phyloP scores from a whole-genome alignment of 2,329 filamentous ascomycete species.

The Neofusicoccum sp. region DNA sequence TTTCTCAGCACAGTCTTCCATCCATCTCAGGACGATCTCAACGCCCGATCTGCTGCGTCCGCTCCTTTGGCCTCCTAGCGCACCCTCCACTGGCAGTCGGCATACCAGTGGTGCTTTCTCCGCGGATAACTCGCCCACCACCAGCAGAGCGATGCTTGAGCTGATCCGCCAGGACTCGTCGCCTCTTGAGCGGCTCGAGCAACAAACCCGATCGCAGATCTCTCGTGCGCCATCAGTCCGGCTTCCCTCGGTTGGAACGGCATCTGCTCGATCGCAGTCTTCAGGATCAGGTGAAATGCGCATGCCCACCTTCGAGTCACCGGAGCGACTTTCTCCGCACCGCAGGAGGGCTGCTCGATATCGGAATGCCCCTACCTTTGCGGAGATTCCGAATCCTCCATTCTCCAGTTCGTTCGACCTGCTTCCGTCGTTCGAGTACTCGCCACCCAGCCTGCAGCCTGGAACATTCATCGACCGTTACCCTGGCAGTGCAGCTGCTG shows the following conservation, averaged over 20 bases:
- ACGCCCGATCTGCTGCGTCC: conserved; percentile 11
- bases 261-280: conserved; percentile 7
- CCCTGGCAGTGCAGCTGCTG: neutral
- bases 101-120: neutral
- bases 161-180: conserved; percentile 9
- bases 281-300: neutral
- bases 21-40: conserved; percentile 1
- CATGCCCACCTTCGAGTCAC: conserved; percentile 18
- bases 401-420: conserved; percentile 13
- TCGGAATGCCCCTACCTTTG: conserved; percentile 12
- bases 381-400: conserved; percentile 5
- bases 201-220: conserved; percentile 7
- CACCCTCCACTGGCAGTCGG: neutral
- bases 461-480: conserved; percentile 14
- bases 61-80: neutral
- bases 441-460: conserved; percentile 6
- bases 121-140: conserved; percentile 2
- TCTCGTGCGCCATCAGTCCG: conserved; percentile 4
- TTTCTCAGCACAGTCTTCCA: neutral
- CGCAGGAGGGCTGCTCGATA: conserved; percentile 9
- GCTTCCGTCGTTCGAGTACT: conserved; percentile 10
- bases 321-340: conserved; percentile 13
- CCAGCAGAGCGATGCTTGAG: conserved; percentile 7
- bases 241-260: neutral
- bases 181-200: conserved; percentile 16